Base-by-base conservation (phyloP, 306 rosid species). In the Casuarina equisetifolia region DNA sequence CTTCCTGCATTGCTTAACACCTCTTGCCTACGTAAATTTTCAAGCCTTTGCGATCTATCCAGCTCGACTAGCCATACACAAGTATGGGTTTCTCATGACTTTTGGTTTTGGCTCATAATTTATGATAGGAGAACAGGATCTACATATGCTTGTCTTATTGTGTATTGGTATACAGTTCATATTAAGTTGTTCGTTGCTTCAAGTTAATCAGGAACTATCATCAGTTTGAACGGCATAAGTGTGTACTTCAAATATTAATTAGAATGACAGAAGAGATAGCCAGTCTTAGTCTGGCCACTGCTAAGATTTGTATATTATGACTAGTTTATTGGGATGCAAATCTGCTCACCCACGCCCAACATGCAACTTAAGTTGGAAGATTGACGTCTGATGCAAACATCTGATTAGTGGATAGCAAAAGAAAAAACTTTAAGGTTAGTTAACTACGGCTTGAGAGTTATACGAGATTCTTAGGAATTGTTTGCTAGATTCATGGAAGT, bases 1-100 rank as follows among this genome's bases (percentile, higher is more conserved):
- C 81, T 92, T 86, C 95, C 98, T 40, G 91, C 97, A 55, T 81
- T 92, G 88, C 81, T 95, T 73, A 92, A 90, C 78, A 92, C 98
- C 38, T 76, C 90, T 70, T 92, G 98, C 82, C 97, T 91, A 78
- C 95, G 85, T 66, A 84, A 88, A 74, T 74, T 76, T 58, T 88
- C 92, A 6, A 89, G 52, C 42, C 91, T 95, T 59, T 82, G 91
- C 32, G 89, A 84, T 82, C 80, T 91, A 55, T 88, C 90, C 20
- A 63, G 83, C 72, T 83, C 86, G 84, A 57, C 85, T 62, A 76
- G 71, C 89, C 78, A 82, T 64, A 85, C 89, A 7, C 94, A 87
- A 79, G 98, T 91, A 88, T 62, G 88, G 68, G 32, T 69, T 77
- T 70, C 59, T 44, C 46, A 38, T 58, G 64, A 72, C 13, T 10